Base-by-base conservation (phyloP, 805 yeast genomes). In the Saccharomycopsis microspora region DNA sequence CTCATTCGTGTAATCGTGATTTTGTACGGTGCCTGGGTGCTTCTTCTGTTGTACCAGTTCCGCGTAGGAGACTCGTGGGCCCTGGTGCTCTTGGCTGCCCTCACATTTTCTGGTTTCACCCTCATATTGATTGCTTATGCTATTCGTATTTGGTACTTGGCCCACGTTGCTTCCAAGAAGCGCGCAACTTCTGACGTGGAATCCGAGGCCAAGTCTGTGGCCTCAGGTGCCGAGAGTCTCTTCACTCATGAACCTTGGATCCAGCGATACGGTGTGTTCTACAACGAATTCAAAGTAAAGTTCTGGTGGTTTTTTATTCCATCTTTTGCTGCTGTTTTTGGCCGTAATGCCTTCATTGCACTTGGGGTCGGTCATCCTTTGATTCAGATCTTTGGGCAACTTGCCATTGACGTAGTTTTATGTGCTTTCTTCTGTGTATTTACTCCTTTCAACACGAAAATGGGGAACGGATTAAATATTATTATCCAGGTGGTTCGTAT, bases 281-380 rank as follows among this genome's bases (percentile, higher is more conserved):
- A 63, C 48, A 62, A 61, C 47, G 62, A 60, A 49, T 62, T 58
- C 49, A 54, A 56, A 44, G 54, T 58, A 35, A 45, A 51, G 39
- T 59, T 51, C 48, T 63, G 66, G 65, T 63, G 65, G 65, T 57
- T 58, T 39, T 62, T 63, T 43, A 51, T 63, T 5, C 49, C 56
- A 5, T 40, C 53, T 6, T 35, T 59, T 27, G 39, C 43, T 8
- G 59, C 57, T 1, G 49, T 60, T 5, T 55, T 62, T 47, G 58
- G 55, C 19, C 51, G 63, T 35, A 60, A 59, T 43, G 64, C 65
- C 19, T 59, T 63, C 41, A 51, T 62, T 44, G 64, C 62, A 1
- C 55, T 63, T 3, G 65, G 59, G 5, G 55, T 59, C 30, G 64
- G 64, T 9, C 55, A 60, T 37, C 64, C 62, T 5, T 48, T 62